Evolutionary conservation across 2,329 filamentous ascomycete species (phyloP), one percentile per base, ranked within the genome.

Genomic region (Xylaria polymorpha): DNA sequence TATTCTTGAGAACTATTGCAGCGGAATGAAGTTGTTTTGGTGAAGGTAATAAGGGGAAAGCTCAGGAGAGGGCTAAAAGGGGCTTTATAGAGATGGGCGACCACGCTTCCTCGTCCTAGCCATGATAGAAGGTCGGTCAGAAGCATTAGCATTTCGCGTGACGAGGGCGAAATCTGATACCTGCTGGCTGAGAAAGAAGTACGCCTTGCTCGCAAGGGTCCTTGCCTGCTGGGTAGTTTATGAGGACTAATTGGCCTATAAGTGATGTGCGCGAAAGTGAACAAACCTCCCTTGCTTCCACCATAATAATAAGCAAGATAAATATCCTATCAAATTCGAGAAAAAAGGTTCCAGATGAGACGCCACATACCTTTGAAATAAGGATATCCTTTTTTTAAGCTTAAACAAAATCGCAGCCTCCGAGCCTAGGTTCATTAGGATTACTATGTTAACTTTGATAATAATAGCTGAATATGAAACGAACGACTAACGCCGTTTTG

Each of bases 61-160:
- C 20, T 48, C 20, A 41, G 20, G 32, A 39, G n/a, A 10, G 10
- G n/a, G 20, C 7, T 18, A 14, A 57, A 46, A 20, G 18, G 20
- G 10, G 20, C 15, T 63, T 63, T 51, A 67, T 67, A 58, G n/a
- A 44, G 22, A 22, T 14, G 10, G 35, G 22, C 41, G 2, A 32
- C n/a, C 35, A 35, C 29, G 1, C 22, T 56, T 5, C 25, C 29
- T 12, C n/a, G n/a, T n/a, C n/a, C n/a, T n/a, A n/a, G n/a, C n/a
- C n/a, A n/a, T n/a, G n/a, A n/a, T n/a, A n/a, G n/a, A n/a, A n/a
- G 1, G n/a, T 10, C 32, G n/a, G 18, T 18, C 35, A 41, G 6
- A 1, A 12, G 10, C 10, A 29, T 9, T 20, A 22, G 8, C 51
- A 6, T n/a, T 43, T 3, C 15, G 44, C 20, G 22, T 29, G 15